phyloP scores from a whole-genome alignment of 352 stramenopile genomes.

The Phytophthora nicotianae region DNA sequence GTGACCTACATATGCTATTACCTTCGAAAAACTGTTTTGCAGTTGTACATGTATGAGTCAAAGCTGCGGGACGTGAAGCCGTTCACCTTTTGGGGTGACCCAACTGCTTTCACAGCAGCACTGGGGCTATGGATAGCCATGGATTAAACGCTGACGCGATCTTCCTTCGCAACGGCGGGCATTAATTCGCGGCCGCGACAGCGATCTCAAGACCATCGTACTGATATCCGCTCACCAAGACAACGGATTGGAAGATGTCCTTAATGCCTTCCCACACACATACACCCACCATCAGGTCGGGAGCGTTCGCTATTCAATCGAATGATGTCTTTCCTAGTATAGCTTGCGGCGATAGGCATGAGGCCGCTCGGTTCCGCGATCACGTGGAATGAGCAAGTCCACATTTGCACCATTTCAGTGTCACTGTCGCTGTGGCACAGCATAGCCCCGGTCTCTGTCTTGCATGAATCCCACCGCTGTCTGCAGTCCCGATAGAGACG shows the following conservation, averaged over 20 bases:
- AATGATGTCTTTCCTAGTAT: background rate
- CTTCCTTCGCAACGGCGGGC: conserved; percentile 13
- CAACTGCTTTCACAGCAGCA: conserved; percentile 27
- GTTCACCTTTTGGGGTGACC: conserved; percentile 6
- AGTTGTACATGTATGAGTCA: conserved; percentile 14
- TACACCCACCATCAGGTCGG: conserved; percentile 2
- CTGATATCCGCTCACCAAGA: conserved; percentile 5
- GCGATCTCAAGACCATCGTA: background rate
- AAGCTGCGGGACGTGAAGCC: background rate
- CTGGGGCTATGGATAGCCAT: background rate
- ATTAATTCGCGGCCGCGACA: conserved; percentile 1
- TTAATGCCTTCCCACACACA: background rate
- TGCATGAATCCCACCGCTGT: conserved; percentile 17
- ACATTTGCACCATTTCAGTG: conserved; percentile 10
- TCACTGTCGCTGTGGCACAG: conserved; percentile 7
- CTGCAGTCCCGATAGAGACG: conserved; percentile 12
- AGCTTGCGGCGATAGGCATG: background rate
- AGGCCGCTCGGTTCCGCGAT: conserved; percentile 2
- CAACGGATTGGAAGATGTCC: background rate
- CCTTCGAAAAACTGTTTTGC: conserved; percentile 12
- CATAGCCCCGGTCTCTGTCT: conserved; percentile 20
- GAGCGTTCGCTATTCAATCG: conserved; percentile 3
- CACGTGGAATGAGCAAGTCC: conserved; percentile 8
- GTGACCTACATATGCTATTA: conserved; percentile 23
- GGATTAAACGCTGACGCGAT: conserved; percentile 7